These are phyloP conservation scores for Herpetospermum pedunculosum DNA, from an alignment of 306 rosid species.

Conservation along the genomic window DNA sequence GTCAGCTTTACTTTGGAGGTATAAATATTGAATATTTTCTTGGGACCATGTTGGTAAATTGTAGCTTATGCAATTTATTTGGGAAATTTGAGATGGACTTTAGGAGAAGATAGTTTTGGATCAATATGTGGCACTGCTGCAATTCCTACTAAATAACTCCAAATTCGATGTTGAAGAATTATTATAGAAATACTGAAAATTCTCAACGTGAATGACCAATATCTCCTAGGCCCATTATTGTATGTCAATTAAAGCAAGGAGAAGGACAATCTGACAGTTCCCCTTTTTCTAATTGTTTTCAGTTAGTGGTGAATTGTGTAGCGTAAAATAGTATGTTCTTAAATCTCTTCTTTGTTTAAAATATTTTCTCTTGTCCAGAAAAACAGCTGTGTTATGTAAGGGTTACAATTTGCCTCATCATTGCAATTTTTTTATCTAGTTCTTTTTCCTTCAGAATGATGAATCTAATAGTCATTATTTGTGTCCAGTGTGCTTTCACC, in stretches of 20 bases:
- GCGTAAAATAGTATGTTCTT: not conserved
- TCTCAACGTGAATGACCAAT: not conserved
- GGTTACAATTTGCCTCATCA: not conserved
- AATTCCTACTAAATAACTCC: not conserved
- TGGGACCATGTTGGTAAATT: not conserved
- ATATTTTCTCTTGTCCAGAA: not conserved
- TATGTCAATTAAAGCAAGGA: not conserved
- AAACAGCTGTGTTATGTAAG: not conserved
- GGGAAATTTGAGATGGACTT: not conserved
- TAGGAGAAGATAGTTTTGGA: not conserved
- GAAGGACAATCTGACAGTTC: not conserved
- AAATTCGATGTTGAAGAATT: not conserved
- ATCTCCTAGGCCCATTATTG: not conserved
- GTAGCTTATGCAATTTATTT: not conserved
- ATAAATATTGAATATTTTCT: conserved; percentile 8
- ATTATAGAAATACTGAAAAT: not conserved
- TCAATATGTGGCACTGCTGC: not conserved
- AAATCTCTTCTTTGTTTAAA: not conserved
- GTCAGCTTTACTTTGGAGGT: conserved; percentile 92
- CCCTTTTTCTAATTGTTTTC: not conserved
- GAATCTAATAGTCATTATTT: conserved; percentile 13
- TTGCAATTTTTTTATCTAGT: not conserved
- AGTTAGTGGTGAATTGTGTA: not conserved
- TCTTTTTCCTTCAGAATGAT: conserved; percentile 1
- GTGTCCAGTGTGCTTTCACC: conserved; percentile 89